Percentiles rank a stretch among this genome's conserved stretches.
Evolutionary conservation across 257 asterid genomes (phyloP).

Genomic region (Cruciata laevipes): DNA sequence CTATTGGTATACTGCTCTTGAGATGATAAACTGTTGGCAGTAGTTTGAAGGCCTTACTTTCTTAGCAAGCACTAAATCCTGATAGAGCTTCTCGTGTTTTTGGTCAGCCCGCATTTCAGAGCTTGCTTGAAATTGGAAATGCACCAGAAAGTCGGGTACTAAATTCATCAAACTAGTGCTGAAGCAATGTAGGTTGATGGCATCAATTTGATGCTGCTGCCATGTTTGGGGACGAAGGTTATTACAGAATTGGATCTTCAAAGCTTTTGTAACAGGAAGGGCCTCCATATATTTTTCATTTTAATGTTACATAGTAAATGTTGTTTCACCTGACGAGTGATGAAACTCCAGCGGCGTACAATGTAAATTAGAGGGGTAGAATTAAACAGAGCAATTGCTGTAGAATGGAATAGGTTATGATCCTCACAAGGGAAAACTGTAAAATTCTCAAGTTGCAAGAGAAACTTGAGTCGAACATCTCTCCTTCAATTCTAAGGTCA

Average conservation of each 20-base stretch:
- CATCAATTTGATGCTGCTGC: not conserved
- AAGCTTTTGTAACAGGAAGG: not conserved
- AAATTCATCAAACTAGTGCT: constrained; percentile 34
- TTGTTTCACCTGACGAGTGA: not conserved
- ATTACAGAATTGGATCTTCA: not conserved
- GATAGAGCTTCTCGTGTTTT: constrained; percentile 5
- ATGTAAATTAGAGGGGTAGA: not conserved
- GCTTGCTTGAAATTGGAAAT: constrained; percentile 45
- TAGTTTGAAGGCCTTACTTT: not conserved
- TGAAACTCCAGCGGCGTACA: not conserved
- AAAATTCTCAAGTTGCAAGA: too few relatives aligned
- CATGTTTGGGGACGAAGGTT: not conserved
- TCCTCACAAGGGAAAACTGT: too few relatives aligned
- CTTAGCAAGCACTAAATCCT: not conserved
- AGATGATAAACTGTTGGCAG: not conserved
- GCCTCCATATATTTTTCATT: not conserved
- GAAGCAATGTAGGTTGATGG: not conserved
- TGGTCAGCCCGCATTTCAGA: constrained; percentile 45
- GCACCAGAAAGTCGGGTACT: constrained; percentile 41
- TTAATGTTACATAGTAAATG: not conserved
- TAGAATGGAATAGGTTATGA: too few relatives aligned
- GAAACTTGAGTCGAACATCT: too few relatives aligned
- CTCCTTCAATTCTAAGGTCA: too few relatives aligned
- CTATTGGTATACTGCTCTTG: not conserved
- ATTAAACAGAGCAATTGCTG: too few relatives aligned